Conservation (phyloP, 192 early-diverging fungal species). For the Entomortierella beljakovae region DNA sequence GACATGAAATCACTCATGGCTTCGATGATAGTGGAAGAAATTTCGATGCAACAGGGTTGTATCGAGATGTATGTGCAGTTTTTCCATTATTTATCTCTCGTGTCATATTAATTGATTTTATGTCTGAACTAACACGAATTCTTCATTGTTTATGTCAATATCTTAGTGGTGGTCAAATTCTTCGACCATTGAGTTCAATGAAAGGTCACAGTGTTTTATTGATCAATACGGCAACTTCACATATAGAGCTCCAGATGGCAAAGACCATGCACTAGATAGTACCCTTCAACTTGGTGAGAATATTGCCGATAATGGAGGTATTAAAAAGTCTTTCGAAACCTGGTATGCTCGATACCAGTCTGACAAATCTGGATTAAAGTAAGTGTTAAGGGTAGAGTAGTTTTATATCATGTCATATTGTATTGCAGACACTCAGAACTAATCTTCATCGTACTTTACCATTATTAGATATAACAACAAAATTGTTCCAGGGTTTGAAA, state of each 20-base stretch:
- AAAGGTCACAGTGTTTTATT: constrained; percentile 69
- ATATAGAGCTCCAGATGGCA: constrained; percentile 49
- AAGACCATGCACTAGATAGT: constrained; percentile 58
- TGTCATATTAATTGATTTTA: too few species aligned
- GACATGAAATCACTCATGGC: constrained; percentile 75
- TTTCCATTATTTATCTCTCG: background rate
- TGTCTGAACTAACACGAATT: background rate
- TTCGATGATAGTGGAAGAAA: constrained; percentile 64
- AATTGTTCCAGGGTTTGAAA: constrained; percentile 59
- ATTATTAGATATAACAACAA: constrained; percentile 29
- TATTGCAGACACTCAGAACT: background rate
- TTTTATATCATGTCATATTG: constrained; percentile 47
- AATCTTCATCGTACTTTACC: background rate
- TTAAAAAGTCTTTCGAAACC: constrained; percentile 58
- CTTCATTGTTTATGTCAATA: background rate
- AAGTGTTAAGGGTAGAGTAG: background rate
- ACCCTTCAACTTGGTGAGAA: constrained; percentile 70
- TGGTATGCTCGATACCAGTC: constrained; percentile 45
- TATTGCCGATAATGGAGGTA: constrained; percentile 77
- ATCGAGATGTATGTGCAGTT: constrained; percentile 12
- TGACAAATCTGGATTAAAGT: constrained; percentile 43
- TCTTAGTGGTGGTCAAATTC: constrained; percentile 75
- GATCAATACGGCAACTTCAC: constrained; percentile 70
- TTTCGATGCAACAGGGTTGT: constrained; percentile 52
- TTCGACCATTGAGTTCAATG: constrained; percentile 63